Evolutionary conservation across 345 rosid species (phyloP).

Genomic region (Gossypium raimondii): DNA sequence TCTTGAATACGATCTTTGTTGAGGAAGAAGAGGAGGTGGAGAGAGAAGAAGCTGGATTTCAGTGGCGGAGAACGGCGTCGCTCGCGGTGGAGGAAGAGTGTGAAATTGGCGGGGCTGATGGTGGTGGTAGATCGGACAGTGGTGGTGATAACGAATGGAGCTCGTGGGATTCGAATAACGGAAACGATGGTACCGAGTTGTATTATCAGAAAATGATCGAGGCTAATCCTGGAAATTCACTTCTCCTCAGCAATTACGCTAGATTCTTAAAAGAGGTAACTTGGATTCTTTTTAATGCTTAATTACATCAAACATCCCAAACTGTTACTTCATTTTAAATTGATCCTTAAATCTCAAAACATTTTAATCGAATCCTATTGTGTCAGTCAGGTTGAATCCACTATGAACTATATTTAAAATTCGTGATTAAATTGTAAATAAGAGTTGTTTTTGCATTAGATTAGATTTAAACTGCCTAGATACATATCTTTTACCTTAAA

Average conservation of each 20-base stretch:
- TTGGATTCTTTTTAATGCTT: not conserved
- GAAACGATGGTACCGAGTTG: conserved; percentile 43
- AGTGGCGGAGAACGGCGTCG: conserved; percentile 23
- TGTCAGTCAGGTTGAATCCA: too few species aligned
- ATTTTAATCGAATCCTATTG: too few species aligned
- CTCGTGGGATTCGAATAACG: conserved; percentile 31
- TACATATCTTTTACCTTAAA: too few species aligned
- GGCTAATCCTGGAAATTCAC: conserved; percentile 75
- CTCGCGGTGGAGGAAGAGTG: conserved; percentile 23
- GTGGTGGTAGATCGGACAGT: conserved; percentile 27
- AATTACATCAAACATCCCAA: not conserved
- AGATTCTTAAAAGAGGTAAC: conserved; percentile 84
- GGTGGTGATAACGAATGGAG: conserved; percentile 33
- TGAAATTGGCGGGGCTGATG: conserved; percentile 32
- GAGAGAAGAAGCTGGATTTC: conserved; percentile 27
- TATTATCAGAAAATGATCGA: conserved; percentile 80
- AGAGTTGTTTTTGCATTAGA: too few species aligned
- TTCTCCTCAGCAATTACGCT: conserved; percentile 83
- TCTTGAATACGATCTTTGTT: conserved; percentile 25
- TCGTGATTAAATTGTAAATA: too few species aligned
- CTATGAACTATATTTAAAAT: too few species aligned
- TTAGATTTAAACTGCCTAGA: too few species aligned
- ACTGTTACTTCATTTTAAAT: too few species aligned
- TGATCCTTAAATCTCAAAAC: too few species aligned
- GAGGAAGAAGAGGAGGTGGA: conserved; percentile 46